Conservation (phyloP, 169 alveolate genomes). For the Plasmodium coatneyi region DNA sequence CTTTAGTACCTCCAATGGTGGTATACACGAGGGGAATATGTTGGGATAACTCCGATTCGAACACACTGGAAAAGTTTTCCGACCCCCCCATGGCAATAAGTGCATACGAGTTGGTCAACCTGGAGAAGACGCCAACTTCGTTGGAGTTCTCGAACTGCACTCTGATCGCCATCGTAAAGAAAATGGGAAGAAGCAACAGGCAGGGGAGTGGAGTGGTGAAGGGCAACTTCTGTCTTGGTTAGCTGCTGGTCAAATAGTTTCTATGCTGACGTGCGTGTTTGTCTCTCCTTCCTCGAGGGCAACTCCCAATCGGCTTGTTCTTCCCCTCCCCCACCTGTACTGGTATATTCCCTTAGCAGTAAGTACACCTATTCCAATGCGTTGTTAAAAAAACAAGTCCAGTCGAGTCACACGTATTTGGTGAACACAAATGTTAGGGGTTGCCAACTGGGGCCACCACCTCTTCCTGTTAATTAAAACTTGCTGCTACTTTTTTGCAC, state of each 20-base stretch:
- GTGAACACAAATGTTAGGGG: neutral
- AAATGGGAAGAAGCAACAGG: neutral
- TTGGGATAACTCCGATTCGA: slow-evolving; percentile 95
- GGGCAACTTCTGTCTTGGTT: neutral
- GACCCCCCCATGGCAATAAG: slow-evolving; percentile 96
- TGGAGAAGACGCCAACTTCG: slow-evolving; percentile 98
- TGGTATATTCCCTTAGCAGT: neutral
- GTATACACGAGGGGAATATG: slow-evolving; percentile 97
- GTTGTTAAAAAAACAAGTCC: too few relatives aligned
- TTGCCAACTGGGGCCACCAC: neutral
- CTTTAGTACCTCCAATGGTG: slow-evolving; percentile 96
- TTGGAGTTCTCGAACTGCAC: slow-evolving; percentile 96
- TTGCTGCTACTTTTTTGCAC: neutral
- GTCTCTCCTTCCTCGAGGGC: neutral
- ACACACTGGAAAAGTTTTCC: slow-evolving; percentile 96
- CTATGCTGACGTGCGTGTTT: neutral
- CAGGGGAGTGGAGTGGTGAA: neutral
- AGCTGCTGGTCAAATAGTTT: neutral
- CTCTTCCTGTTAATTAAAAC: neutral
- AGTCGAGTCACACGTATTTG: neutral
- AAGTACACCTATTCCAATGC: neutral
- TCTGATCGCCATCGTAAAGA: slow-evolving; percentile 76
- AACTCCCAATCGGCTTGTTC: neutral
- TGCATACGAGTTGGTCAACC: slow-evolving; percentile 96
- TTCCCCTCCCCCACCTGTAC: neutral